A percentile compares a stretch with the other conserved stretches of the same genome.
Conservation (phyloP, 495 filamentous ascomycete species). For the Penicillium coprophilum region DNA sequence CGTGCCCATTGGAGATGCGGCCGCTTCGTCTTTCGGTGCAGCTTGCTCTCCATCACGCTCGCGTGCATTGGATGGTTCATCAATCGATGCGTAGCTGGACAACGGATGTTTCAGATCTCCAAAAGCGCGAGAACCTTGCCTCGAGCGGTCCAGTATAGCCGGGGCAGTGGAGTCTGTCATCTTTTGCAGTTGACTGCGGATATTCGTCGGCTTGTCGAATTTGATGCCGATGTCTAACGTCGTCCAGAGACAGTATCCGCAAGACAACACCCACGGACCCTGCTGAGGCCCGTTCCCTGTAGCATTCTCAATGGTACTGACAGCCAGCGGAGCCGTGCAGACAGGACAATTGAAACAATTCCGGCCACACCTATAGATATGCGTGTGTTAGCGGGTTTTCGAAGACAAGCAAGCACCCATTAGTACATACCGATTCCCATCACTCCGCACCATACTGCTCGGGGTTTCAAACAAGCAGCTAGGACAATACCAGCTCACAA, state of each 20-base stretch:
- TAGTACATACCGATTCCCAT: conserved; percentile 78
- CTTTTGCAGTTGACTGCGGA: conserved; percentile 72
- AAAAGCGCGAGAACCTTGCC: conserved; percentile 37
- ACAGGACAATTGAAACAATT: conserved; percentile 94
- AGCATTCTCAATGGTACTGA: conserved; percentile 61
- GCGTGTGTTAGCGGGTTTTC: conserved; percentile 16
- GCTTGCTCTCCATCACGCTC: conserved; percentile 17
- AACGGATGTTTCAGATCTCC: conserved; percentile 43
- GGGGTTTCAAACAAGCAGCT: conserved; percentile 94
- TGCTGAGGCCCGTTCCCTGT: conserved; percentile 39
- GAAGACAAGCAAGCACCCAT: neutral
- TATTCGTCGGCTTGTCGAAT: conserved; percentile 83
- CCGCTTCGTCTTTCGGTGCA: conserved; percentile 20
- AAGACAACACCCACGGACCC: conserved; percentile 77
- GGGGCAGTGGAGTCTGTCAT: conserved; percentile 34
- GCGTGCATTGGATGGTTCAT: conserved; percentile 26
- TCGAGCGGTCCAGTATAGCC: conserved; percentile 27
- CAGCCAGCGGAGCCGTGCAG: conserved; percentile 77
- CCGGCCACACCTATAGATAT: conserved; percentile 69
- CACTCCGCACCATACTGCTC: conserved; percentile 81
- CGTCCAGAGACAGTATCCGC: conserved; percentile 89
- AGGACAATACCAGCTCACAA: conserved; percentile 93
- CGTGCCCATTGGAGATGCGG: conserved; percentile 29
- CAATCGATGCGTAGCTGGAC: conserved; percentile 39
- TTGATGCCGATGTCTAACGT: conserved; percentile 84